Evolutionary conservation across 1,284 basidiomycete species (phyloP).

Genomic region (Tetrapyrgos nigripes): DNA sequence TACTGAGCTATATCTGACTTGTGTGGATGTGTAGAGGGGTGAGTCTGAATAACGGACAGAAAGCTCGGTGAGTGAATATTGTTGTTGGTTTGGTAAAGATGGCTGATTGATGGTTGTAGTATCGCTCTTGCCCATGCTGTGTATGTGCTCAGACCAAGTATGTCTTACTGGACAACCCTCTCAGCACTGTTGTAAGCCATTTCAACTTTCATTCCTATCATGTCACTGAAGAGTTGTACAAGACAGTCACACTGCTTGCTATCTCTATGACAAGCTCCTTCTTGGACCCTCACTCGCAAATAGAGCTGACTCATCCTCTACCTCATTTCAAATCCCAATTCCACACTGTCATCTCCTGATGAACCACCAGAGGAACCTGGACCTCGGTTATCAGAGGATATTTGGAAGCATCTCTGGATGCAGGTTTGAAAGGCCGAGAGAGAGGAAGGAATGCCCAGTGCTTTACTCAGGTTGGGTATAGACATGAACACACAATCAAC

Average conservation of each 20-base stretch:
- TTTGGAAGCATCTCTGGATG: constrained; percentile 84
- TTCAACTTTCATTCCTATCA: background rate
- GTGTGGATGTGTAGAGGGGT: constrained; percentile 11
- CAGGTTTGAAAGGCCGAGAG: constrained; percentile 70
- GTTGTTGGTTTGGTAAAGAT: constrained; percentile 24
- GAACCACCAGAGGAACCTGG: constrained; percentile 64
- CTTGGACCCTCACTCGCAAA: constrained; percentile 67
- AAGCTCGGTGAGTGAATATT: constrained; percentile 32
- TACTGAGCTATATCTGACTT: too few relatives aligned
- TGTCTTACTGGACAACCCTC: constrained; percentile 20
- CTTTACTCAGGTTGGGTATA: constrained; percentile 48
- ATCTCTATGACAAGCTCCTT: constrained; percentile 69
- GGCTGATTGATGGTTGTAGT: constrained; percentile 25
- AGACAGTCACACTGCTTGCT: constrained; percentile 79
- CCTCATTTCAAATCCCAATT: constrained; percentile 52
- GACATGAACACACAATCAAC: constrained; percentile 48
- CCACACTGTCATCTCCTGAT: constrained; percentile 20
- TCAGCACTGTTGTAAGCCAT: constrained; percentile 19
- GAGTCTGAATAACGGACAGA: constrained; percentile 44
- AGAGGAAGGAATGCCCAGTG: constrained; percentile 54
- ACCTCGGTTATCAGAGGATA: constrained; percentile 80
- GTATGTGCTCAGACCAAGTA: constrained; percentile 19
- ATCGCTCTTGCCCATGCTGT: constrained; percentile 55
- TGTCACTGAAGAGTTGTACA: constrained; percentile 27
- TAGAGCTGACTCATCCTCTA: constrained; percentile 80